Conservation (phyloP, 106 monocot species). For the Narthecium ossifragum region DNA sequence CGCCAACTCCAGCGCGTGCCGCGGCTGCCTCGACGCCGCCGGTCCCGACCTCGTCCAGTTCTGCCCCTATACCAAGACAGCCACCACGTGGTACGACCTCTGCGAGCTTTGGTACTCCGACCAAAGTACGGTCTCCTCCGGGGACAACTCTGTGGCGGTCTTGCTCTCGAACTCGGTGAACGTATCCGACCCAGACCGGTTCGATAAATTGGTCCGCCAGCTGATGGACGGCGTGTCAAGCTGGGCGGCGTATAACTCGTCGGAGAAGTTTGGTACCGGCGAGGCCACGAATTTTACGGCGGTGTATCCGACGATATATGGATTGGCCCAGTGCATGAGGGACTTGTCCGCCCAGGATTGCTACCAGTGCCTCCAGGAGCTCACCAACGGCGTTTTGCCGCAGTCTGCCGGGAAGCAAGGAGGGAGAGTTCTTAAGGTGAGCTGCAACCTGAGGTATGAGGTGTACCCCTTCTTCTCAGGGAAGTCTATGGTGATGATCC, state of each 20-base stretch:
- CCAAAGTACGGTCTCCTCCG: neutral
- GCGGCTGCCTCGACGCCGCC: neutral
- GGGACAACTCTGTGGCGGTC: neutral
- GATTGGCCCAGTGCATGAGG: conserved; percentile 40
- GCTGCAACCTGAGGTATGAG: conserved; percentile 13
- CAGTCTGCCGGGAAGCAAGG: conserved; percentile 2
- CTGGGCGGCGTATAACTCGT: neutral
- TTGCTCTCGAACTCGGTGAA: neutral
- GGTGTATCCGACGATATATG: no score
- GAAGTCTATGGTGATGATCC: neutral
- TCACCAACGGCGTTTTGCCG: neutral
- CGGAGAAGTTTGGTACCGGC: neutral
- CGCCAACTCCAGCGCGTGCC: neutral
- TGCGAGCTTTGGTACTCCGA: conserved; percentile 22
- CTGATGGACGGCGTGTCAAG: neutral
- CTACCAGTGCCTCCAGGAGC: conserved; percentile 8
- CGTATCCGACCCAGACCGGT: neutral
- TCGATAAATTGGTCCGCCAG: neutral
- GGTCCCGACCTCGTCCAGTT: neutral
- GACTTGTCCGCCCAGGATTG: conserved; percentile 13
- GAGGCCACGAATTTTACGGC: no score
- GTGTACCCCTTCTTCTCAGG: neutral
- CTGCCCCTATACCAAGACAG: neutral
- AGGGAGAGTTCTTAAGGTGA: conserved; percentile 1
- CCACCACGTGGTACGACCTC: conserved; percentile 15